These are phyloP conservation scores for Leccinum variicolor DNA, from an alignment of 768 basidiomycete species.

Conservation along the genomic window DNA sequence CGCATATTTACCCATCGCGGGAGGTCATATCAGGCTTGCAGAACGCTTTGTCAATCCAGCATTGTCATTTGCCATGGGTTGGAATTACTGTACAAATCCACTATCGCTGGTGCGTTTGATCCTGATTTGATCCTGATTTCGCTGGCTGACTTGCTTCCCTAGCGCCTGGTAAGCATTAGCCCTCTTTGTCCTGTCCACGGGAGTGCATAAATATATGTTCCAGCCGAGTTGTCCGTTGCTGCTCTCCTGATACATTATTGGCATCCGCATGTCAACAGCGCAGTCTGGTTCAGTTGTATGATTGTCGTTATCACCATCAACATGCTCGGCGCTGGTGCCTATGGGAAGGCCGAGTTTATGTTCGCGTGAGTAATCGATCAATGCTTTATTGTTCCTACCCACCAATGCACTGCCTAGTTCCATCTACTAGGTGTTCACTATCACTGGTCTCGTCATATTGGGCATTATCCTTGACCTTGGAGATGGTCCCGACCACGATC, in stretches of 20 bases:
- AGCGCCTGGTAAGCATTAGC: slow-evolving; percentile 23
- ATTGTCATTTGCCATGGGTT: too few relatives aligned
- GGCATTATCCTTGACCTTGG: slow-evolving; percentile 80
- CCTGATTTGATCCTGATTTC: not conserved
- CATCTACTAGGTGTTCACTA: slow-evolving; percentile 78
- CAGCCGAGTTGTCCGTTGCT: too few relatives aligned
- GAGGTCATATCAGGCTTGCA: too few relatives aligned
- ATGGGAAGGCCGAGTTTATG: slow-evolving; percentile 82
- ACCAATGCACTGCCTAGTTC: slow-evolving; percentile 37
- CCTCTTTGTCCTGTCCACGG: too few relatives aligned
- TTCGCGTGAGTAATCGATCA: slow-evolving; percentile 52
- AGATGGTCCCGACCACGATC: slow-evolving; percentile 60
- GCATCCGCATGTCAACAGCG: too few relatives aligned
- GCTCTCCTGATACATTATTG: slow-evolving; percentile 69
- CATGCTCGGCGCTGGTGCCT: slow-evolving; percentile 25
- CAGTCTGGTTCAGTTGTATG: slow-evolving; percentile 44
- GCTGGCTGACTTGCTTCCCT: not conserved
- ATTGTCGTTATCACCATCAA: slow-evolving; percentile 76
- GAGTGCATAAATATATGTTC: too few relatives aligned
- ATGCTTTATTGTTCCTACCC: not conserved
- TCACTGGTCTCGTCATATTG: slow-evolving; percentile 64
- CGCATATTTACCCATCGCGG: slow-evolving; percentile 57
- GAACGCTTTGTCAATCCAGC: too few relatives aligned
- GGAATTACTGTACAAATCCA: slow-evolving; percentile 34
- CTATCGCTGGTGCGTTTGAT: slow-evolving; percentile 17